Conservation (phyloP, 2,329 filamentous ascomycete genomes). For the Hymenotorrendiella dingleyae region DNA sequence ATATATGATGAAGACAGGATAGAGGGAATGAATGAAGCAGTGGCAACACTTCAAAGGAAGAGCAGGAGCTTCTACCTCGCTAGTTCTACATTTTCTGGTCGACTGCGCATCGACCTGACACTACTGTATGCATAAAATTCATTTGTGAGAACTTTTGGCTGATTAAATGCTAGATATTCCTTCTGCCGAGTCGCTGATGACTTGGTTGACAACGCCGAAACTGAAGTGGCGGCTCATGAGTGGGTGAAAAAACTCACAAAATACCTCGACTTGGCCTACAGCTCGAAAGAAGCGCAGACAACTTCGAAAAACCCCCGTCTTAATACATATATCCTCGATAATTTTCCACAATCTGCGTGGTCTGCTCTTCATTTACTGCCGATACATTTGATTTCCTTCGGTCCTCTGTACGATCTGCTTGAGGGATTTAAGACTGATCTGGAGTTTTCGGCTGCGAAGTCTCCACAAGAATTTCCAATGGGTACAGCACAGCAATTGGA, state of each 20-base stretch:
- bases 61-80: constrained; percentile 71
- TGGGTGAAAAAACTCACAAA: constrained; percentile 54
- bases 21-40: constrained; percentile 52
- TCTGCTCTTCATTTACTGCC: constrained; percentile 55
- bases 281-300: constrained; percentile 23
- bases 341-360: constrained; percentile 25
- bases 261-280: constrained; percentile 51
- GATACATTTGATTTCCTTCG: constrained; percentile 45
- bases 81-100: constrained; percentile 61
- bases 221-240: constrained; percentile 43
- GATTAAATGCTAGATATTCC: constrained; percentile 49
- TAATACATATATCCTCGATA: constrained; percentile 17
- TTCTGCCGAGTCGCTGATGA: constrained; percentile 72
- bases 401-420: constrained; percentile 58
- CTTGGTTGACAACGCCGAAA: constrained; percentile 59
- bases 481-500: constrained; percentile 51
- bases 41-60: constrained; percentile 52
- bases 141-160: constrained; percentile 1
- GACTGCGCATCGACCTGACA: constrained; percentile 61
- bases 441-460: no score
- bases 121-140: constrained; percentile 44
- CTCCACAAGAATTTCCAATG: constrained; percentile 44
- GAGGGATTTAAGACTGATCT: constrained; percentile 66
- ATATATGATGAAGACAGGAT: constrained; percentile 54
- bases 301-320: constrained; percentile 16